Evolutionary conservation across 139 green algal genomes (phyloP).

Genomic region (Chlamydomonas eustigma): DNA sequence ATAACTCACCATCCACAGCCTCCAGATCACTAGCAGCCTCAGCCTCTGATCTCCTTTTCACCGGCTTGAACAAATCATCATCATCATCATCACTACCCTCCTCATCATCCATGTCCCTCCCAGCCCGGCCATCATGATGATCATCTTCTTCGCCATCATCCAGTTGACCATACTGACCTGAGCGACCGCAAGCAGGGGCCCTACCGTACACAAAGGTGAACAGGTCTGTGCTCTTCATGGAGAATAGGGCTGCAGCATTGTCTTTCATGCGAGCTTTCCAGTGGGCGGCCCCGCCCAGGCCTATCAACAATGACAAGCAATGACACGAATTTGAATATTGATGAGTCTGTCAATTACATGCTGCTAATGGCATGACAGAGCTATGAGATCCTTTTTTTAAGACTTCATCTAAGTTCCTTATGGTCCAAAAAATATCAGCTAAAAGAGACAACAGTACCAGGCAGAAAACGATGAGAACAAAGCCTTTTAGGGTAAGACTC

Average conservation of each 20-base stretch:
- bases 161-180: neutral
- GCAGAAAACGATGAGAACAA: too few species aligned
- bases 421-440: too few species aligned
- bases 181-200: neutral
- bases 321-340: too few species aligned
- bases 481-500: too few species aligned
- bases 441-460: too few species aligned
- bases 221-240: slow-evolving; percentile 33
- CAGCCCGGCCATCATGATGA: neutral
- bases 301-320: too few species aligned
- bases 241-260: slow-evolving; percentile 32
- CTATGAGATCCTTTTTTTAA: too few species aligned
- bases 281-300: slow-evolving; percentile 32
- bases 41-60: slow-evolving; percentile 1
- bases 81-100: slow-evolving; percentile 26
- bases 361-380: too few species aligned
- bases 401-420: too few species aligned
- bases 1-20: slow-evolving; percentile 45
- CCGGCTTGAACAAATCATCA: slow-evolving; percentile 41
- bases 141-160: slow-evolving; percentile 6
- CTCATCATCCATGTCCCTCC: slow-evolving; percentile 23
- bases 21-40: slow-evolving; percentile 49
- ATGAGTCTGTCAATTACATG: too few species aligned
- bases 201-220: slow-evolving; percentile 42
- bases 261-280: slow-evolving; percentile 38